Percentiles rank a stretch among this genome's conserved stretches.
Conservation (phyloP, 164 flowering plant genomes). For the Echeveria elegans region DNA sequence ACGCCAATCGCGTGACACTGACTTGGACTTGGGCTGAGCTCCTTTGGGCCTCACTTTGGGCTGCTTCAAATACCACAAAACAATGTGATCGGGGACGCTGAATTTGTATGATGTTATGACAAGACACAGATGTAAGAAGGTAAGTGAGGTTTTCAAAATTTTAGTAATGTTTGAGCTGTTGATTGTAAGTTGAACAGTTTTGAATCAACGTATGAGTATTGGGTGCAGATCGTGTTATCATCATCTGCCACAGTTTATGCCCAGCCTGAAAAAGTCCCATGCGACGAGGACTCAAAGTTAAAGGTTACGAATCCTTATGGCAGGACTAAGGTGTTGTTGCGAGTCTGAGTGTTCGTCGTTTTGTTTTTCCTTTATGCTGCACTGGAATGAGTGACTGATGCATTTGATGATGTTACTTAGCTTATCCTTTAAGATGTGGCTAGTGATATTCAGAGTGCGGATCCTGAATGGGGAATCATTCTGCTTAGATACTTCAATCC, state of each 20-base stretch:
- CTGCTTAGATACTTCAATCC: constrained; percentile 91
- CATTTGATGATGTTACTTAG: constrained; percentile 28
- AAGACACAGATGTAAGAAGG: constrained; percentile 82
- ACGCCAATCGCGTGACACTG: no score
- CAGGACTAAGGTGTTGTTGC: constrained; percentile 61
- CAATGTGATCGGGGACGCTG: constrained; percentile 79
- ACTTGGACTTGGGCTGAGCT: no score
- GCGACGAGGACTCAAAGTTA: constrained; percentile 64
- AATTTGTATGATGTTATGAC: constrained; percentile 70
- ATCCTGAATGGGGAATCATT: constrained; percentile 78
- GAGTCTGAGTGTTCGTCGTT: no score
- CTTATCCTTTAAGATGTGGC: constrained; percentile 86
- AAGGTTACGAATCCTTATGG: constrained; percentile 93
- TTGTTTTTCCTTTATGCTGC: not conserved
- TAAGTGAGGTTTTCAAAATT: constrained; percentile 8
- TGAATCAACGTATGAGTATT: not conserved
- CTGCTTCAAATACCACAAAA: no score
- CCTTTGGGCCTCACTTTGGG: no score
- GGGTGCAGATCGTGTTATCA: constrained; percentile 82
- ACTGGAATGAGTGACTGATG: not conserved
- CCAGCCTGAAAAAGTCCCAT: constrained; percentile 83
- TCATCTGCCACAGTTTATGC: constrained; percentile 98
- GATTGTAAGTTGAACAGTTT: not conserved
- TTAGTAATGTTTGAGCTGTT: not conserved
- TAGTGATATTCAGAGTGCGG: constrained; percentile 74